A percentile compares a stretch with the other conserved stretches of the same genome.
Conservation (phyloP, 2,329 filamentous ascomycete genomes). For the Aspergillus floridensis region DNA sequence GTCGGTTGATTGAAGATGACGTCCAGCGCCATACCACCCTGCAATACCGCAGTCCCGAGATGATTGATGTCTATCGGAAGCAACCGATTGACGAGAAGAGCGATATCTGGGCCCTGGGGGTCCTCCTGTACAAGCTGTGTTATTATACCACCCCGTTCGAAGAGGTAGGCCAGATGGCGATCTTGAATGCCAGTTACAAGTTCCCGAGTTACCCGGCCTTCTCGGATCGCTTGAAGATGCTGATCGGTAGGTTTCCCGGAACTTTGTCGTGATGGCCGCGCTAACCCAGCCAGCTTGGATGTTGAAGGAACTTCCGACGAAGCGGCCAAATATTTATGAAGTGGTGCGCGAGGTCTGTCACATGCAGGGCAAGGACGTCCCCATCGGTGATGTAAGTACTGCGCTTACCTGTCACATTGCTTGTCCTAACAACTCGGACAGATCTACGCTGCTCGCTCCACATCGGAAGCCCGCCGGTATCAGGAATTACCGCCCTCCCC, state of each 20-base stretch:
- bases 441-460: conserved; percentile 68
- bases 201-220: conserved; percentile 87
- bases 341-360: conserved; percentile 80
- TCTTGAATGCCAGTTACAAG: conserved; percentile 91
- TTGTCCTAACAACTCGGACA: conserved; percentile 31
- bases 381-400: conserved; percentile 76
- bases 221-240: conserved; percentile 80
- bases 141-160: conserved; percentile 99
- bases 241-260: conserved; percentile 67
- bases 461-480: conserved; percentile 61
- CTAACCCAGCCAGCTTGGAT: conserved; percentile 62
- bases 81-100: conserved; percentile 98
- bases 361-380: conserved; percentile 83
- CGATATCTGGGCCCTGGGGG: conserved; percentile 95
- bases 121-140: conserved; percentile 94
- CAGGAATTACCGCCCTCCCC: conserved; percentile 60
- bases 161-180: conserved; percentile 94
- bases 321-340: conserved; percentile 90
- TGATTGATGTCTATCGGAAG: conserved; percentile 97
- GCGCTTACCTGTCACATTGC: conserved; percentile 10
- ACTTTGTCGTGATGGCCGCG: background rate
- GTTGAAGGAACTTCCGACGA: conserved; percentile 77
- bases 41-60: conserved; percentile 96
- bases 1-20: conserved; percentile 90
- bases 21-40: conserved; percentile 95